Base-by-base conservation (phyloP, 2,329 filamentous ascomycete species). In the Rutstroemia sydowiana region DNA sequence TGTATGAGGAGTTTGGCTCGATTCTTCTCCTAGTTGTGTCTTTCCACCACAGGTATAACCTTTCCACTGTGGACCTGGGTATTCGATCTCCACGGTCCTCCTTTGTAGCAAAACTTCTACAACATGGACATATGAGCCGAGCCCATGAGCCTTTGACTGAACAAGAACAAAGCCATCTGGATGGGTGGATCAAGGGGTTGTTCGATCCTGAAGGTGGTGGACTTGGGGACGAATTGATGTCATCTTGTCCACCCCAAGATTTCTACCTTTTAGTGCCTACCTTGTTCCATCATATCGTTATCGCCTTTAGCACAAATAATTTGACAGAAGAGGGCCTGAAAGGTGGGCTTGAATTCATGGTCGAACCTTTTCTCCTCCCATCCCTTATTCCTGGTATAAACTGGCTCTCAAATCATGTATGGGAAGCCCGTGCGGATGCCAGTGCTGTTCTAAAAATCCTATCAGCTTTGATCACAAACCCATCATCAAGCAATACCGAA, bases 1-100 rank as follows among this genome's bases (percentile, higher is more conserved):
- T 90, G 0, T 93, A 93, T 60, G 88, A 93, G 62, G 88, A 95
- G 60, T 93, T 92, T 59, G 87, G 87, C 0, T 82, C 85, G 0
- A 82, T 91, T 14, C 70, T 93, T 7, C 75, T 93, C 1, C 72
- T 93, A 2, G 75, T 90, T 0, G 69, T 91, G 47, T 85, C 85
- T 0, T 84, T 90, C 57, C 77, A 85, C n/a, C 79, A 88, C 63
- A 82, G 88, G 13, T 92, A 91, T 61, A 78, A 81, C 47, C 72
- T 93, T 9, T 77, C 75, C 0, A 71, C 75, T 5, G 69, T 77
- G 3, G 85, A 91, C 32, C 71, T 91, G 28, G 87, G 85, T 2
- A 66, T 77, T 20, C 70, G 73, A 18, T 71, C 73, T 1, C 48
- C 48, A 4, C 79, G 84, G n/a, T n/a, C n/a, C 52, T 87, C 84